phyloP scores from a whole-genome alignment of 2,329 filamentous ascomycete species.

The Ophiostoma tasmaniense region DNA sequence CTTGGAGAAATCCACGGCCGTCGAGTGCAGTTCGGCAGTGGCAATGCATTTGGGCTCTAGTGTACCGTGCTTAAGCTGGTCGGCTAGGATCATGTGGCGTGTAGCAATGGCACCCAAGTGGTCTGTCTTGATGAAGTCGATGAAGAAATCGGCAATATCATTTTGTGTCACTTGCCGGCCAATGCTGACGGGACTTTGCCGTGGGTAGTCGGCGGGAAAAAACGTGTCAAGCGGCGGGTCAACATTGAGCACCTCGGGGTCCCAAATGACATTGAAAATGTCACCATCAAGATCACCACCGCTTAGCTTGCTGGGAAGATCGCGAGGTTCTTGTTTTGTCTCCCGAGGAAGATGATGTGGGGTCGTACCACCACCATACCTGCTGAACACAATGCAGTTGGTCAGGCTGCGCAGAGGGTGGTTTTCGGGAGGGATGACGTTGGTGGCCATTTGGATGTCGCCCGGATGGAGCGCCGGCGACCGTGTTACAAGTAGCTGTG shows the following conservation, averaged over 20 bases:
- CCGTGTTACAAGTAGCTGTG: slow-evolving; percentile 58
- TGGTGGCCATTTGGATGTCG: slow-evolving; percentile 60
- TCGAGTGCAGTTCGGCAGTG: slow-evolving; percentile 58
- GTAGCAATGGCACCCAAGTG: slow-evolving; percentile 57
- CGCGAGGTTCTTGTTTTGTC: slow-evolving; percentile 36
- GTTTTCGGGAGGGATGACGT: slow-evolving; percentile 48
- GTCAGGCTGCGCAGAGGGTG: slow-evolving; percentile 54
- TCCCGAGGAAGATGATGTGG: background rate
- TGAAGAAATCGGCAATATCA: slow-evolving; percentile 74
- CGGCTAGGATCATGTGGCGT: slow-evolving; percentile 55
- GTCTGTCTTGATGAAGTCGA: slow-evolving; percentile 66
- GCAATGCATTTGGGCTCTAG: slow-evolving; percentile 40
- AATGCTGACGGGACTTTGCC: slow-evolving; percentile 49
- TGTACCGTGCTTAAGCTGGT: slow-evolving; percentile 46
- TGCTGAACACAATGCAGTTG: slow-evolving; percentile 75
- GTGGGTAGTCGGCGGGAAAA: slow-evolving; percentile 62
- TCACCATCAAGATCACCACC: slow-evolving; percentile 83
- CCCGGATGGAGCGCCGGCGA: slow-evolving; percentile 75
- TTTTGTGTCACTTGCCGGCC: slow-evolving; percentile 46
- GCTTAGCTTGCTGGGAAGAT: slow-evolving; percentile 68
- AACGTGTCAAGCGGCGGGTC: slow-evolving; percentile 33
- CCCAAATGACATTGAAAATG: slow-evolving; percentile 71
- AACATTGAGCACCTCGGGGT: slow-evolving; percentile 35
- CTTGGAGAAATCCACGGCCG: slow-evolving; percentile 68
- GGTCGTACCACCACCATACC: slow-evolving; percentile 40